Evolutionary conservation across 805 yeast species (phyloP).

Genomic region (Wickerhamiella nectarea): DNA sequence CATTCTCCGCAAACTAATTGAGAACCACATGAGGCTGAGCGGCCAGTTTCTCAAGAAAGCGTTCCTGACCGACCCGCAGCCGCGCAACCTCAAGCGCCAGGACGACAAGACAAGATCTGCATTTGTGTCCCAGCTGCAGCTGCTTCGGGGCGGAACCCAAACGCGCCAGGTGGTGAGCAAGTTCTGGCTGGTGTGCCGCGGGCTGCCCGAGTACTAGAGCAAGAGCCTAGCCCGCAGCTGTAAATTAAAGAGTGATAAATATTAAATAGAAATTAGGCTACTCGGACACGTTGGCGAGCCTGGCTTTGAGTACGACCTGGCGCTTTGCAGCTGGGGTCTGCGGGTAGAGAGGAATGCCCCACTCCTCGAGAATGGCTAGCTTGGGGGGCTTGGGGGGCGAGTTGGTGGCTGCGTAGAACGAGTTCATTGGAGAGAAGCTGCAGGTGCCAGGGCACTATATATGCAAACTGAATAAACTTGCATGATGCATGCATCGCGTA

Average conservation of each 20-base stretch:
- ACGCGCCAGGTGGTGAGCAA: constrained; percentile 21
- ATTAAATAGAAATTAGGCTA: too few relatives aligned
- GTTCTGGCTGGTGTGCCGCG: constrained; percentile 26
- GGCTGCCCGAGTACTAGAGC: constrained; percentile 21
- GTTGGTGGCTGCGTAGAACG: not conserved
- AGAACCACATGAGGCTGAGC: constrained; percentile 13
- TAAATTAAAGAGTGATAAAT: too few relatives aligned
- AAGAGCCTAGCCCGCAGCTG: too few relatives aligned
- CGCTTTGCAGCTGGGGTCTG: not conserved
- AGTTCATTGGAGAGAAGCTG: not conserved
- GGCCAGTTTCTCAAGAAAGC: constrained; percentile 11
- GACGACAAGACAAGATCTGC: constrained; percentile 14
- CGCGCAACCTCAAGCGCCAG: constrained; percentile 8
- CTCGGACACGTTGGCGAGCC: too few relatives aligned
- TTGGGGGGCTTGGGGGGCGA: not conserved
- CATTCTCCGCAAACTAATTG: constrained; percentile 29
- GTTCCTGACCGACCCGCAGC: constrained; percentile 15
- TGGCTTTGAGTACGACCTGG: too few relatives aligned
- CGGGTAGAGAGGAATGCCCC: not conserved
- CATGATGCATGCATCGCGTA: not conserved
- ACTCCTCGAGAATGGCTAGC: not conserved
- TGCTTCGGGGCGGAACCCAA: constrained; percentile 22
- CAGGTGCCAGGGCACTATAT: not conserved
- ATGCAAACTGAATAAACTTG: not conserved
- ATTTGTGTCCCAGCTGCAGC: constrained; percentile 23